phyloP scores from a whole-genome alignment of 768 basidiomycete species.

The Cubamyces sp. region DNA sequence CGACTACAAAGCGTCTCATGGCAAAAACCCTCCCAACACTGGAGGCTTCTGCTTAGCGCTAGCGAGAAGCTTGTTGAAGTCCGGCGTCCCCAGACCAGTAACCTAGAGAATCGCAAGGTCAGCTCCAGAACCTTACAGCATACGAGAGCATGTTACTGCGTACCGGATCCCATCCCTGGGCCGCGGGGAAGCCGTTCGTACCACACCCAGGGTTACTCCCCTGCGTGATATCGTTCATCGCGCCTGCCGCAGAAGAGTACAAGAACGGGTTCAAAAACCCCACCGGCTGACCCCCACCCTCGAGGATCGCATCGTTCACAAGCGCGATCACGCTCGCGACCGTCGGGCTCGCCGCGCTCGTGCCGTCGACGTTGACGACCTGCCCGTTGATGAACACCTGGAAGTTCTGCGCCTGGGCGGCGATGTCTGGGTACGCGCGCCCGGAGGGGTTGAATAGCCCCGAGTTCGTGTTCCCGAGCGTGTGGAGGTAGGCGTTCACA shows the following conservation, averaged over 20 bases:
- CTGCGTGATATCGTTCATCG: constrained; percentile 33
- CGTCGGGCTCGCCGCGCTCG: constrained; percentile 30
- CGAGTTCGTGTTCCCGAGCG: constrained; percentile 34
- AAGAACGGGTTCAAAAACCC: constrained; percentile 38
- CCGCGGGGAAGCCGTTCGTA: constrained; percentile 32
- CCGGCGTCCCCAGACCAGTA: constrained; percentile 64
- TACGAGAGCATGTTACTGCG: constrained; percentile 3
- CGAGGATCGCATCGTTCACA: constrained; percentile 35
- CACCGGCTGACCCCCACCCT: constrained; percentile 29
- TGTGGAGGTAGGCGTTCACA: constrained; percentile 42
- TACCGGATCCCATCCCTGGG: constrained; percentile 34
- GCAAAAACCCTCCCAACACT: too few species aligned
- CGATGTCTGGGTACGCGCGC: constrained; percentile 53
- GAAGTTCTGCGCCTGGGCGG: constrained; percentile 43
- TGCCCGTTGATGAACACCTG: constrained; percentile 38
- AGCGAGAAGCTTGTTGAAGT: constrained; percentile 42
- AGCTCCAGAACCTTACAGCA: background rate
- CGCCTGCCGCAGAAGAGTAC: constrained; percentile 25
- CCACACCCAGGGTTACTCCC: constrained; percentile 35
- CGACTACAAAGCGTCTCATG: too few species aligned
- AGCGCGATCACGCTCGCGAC: constrained; percentile 35
- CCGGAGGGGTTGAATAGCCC: constrained; percentile 41
- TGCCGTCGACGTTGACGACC: constrained; percentile 33
- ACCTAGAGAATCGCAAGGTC: constrained; percentile 38
- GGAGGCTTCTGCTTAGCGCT: too few species aligned